phyloP scores from a whole-genome alignment of 1,139 yeast species.

The Kurtzmaniella quercitrusa region DNA sequence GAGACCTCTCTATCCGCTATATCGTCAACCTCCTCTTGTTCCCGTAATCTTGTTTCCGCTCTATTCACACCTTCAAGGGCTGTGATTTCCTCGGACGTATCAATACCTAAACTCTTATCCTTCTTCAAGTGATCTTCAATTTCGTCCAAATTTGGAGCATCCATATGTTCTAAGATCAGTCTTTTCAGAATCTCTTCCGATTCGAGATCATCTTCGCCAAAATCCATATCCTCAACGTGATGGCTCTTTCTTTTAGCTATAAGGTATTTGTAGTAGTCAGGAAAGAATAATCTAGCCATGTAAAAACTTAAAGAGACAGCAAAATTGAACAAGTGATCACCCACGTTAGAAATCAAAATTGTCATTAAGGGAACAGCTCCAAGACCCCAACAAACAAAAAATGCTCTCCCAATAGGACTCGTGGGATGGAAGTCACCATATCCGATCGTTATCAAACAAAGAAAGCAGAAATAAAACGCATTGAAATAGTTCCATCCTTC shows the following conservation, averaged over 20 bases:
- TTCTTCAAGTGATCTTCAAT: slow-evolving; percentile 8
- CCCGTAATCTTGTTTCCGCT: not conserved
- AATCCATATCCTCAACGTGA: not conserved
- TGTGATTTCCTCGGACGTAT: not conserved
- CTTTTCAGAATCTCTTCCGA: slow-evolving; percentile 7
- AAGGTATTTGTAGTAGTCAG: slow-evolving; percentile 6
- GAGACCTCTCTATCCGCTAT: not conserved
- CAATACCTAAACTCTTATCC: not conserved
- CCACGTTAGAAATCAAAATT: slow-evolving; percentile 65
- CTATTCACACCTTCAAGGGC: not conserved
- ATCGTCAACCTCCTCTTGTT: not conserved
- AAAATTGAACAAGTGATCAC: slow-evolving; percentile 52
- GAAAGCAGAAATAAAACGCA: slow-evolving; percentile 66
- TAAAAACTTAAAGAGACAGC: slow-evolving; percentile 17
- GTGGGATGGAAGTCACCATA: slow-evolving; percentile 73
- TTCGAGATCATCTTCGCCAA: slow-evolving; percentile 6
- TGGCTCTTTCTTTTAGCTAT: not conserved
- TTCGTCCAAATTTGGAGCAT: slow-evolving; percentile 12
- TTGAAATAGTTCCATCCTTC: slow-evolving; percentile 72
- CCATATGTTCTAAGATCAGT: slow-evolving; percentile 7
- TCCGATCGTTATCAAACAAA: slow-evolving; percentile 77
- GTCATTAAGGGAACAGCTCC: slow-evolving; percentile 87
- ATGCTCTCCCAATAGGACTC: slow-evolving; percentile 61
- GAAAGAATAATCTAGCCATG: slow-evolving; percentile 9
- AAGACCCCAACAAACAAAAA: slow-evolving; percentile 76